These are phyloP conservation scores for Tylopilus sp. DNA, from an alignment of 768 basidiomycete genomes.

Conservation along the genomic window DNA sequence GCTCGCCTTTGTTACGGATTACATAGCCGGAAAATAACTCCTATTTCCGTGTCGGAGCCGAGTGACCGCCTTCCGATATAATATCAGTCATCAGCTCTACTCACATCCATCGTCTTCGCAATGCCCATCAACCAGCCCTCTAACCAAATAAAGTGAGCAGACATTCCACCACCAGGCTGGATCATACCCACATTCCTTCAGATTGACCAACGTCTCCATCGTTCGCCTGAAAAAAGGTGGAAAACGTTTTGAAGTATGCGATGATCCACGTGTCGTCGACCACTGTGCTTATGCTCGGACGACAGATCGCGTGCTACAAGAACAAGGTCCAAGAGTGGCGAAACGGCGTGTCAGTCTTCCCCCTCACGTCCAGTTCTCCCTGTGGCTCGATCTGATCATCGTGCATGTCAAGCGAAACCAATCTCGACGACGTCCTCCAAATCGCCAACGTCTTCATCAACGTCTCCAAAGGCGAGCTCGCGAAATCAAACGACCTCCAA, in stretches of 20 bases:
- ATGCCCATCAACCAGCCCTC: slow-evolving; percentile 78
- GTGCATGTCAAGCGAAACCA: slow-evolving; percentile 66
- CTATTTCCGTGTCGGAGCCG: slow-evolving; percentile 13
- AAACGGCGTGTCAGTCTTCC: slow-evolving; percentile 72
- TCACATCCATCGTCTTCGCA: neutral
- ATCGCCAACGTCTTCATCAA: slow-evolving; percentile 95
- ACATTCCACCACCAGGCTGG: neutral
- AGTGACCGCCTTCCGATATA: neutral
- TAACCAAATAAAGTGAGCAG: slow-evolving; percentile 82
- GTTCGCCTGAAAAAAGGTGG: slow-evolving; percentile 96
- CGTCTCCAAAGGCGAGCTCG: slow-evolving; percentile 94
- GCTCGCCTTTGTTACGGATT: neutral
- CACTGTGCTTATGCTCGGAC: neutral
- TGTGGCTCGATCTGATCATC: slow-evolving; percentile 5
- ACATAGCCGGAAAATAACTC: slow-evolving; percentile 4
- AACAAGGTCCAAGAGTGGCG: slow-evolving; percentile 99
- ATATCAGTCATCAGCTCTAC: neutral
- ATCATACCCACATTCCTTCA: slow-evolving; percentile 28
- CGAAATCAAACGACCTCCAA: slow-evolving; percentile 83
- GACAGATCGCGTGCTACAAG: slow-evolving; percentile 95
- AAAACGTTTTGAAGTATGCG: slow-evolving; percentile 87
- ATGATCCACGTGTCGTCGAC: neutral
- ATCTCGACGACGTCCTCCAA: slow-evolving; percentile 93
- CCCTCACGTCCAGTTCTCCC: neutral
- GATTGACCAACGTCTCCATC: slow-evolving; percentile 95